Evolutionary conservation across 2,329 filamentous ascomycete species (phyloP).

Genomic region (Fusarium lyarnte): DNA sequence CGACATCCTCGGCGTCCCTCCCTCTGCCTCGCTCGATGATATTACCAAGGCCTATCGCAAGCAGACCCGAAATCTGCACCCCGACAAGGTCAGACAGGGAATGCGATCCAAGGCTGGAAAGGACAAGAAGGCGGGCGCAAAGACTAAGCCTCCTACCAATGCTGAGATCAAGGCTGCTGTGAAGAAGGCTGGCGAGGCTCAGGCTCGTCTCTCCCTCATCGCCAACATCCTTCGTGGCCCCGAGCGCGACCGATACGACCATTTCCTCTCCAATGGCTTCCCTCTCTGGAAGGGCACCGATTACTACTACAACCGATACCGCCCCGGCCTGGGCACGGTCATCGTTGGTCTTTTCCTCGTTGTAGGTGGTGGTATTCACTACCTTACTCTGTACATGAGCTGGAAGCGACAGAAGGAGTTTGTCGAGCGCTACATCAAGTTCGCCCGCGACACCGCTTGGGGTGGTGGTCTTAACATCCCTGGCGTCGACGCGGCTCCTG

Average conservation of each 20-base stretch:
- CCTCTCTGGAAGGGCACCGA: constrained; percentile 96
- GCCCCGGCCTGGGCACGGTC: constrained; percentile 88
- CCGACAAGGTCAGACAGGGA: constrained; percentile 92
- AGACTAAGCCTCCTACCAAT: constrained; percentile 76
- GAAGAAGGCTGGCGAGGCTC: constrained; percentile 84
- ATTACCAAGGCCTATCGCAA: constrained; percentile 95
- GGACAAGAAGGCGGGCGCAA: constrained; percentile 65
- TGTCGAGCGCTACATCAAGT: constrained; percentile 88
- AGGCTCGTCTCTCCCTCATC: constrained; percentile 85
- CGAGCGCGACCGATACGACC: constrained; percentile 87
- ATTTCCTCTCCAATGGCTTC: constrained; percentile 93
- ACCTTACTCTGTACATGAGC: constrained; percentile 82
- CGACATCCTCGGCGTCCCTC: constrained; percentile 83
- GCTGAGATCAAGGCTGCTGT: constrained; percentile 80
- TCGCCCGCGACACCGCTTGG: constrained; percentile 89
- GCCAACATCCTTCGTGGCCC: constrained; percentile 85
- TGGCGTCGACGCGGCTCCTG: constrained; percentile 63
- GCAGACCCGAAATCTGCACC: constrained; percentile 83
- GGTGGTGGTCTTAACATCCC: constrained; percentile 82
- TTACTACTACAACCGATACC: constrained; percentile 96
- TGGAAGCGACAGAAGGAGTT: constrained; percentile 94
- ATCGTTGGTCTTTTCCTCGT: constrained; percentile 83
- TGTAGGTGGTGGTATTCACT: constrained; percentile 87
- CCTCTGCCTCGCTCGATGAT: constrained; percentile 81
- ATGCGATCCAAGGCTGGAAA: constrained; percentile 76